Percentiles rank a stretch among this genome's conserved stretches.
phyloP scores from a whole-genome alignment of 2,329 filamentous ascomycete genomes.

The Graphilbum fragrans region DNA sequence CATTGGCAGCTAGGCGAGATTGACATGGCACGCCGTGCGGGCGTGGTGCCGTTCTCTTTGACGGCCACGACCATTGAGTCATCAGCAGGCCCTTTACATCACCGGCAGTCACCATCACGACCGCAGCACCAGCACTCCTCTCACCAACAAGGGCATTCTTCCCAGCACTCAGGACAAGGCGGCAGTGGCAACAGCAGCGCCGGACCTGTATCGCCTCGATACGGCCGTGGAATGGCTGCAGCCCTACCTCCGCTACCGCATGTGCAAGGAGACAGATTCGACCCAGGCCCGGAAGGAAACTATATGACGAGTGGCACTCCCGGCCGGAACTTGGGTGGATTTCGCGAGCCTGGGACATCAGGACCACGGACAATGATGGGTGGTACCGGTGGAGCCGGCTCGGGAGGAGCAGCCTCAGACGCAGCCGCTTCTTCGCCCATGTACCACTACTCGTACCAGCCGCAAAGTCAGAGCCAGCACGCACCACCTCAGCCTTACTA shows the following conservation, averaged over 20 bases:
- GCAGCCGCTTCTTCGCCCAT: no score
- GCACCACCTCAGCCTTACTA: slow-evolving; percentile 10
- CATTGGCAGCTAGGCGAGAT: slow-evolving; percentile 92
- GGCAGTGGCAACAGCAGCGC: slow-evolving; percentile 8
- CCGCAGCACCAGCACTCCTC: slow-evolving; percentile 22
- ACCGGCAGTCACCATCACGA: slow-evolving; percentile 24
- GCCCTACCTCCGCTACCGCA: slow-evolving; percentile 5
- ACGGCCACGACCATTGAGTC: slow-evolving; percentile 37
- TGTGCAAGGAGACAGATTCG: slow-evolving; percentile 11
- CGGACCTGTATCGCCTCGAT: slow-evolving; percentile 28
- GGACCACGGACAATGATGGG: not conserved
- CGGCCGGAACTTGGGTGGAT: not conserved
- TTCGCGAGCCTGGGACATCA: not conserved
- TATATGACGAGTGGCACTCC: not conserved
- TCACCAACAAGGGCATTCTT: not conserved
- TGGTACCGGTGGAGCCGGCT: not conserved
- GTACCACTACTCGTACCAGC: slow-evolving; percentile 15
- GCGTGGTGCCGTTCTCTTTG: slow-evolving; percentile 73
- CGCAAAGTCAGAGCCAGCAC: slow-evolving; percentile 12
- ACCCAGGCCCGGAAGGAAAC: slow-evolving; percentile 12
- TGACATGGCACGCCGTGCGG: slow-evolving; percentile 88
- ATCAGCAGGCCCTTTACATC: slow-evolving; percentile 6
- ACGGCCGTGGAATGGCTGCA: slow-evolving; percentile 20
- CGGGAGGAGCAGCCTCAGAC: not conserved
- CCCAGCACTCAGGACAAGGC: not conserved